Conservation (phyloP, 768 basidiomycete species). For the Mycena epipterygia region DNA sequence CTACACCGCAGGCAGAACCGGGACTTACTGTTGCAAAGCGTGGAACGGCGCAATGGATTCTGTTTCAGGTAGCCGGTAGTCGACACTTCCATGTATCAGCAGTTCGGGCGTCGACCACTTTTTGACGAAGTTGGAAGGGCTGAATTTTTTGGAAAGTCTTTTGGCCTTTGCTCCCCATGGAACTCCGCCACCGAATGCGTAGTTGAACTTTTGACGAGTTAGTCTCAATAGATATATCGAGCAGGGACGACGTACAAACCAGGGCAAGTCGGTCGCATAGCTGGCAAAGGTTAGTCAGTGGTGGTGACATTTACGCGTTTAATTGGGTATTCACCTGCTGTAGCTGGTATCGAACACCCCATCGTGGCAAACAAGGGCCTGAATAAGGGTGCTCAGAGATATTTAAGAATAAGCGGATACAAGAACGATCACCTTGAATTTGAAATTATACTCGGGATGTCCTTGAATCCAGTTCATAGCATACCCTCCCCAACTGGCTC, state of each 20-base stretch:
- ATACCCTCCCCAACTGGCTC: constrained; percentile 90
- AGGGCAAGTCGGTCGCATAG: constrained; percentile 91
- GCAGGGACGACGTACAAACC: constrained; percentile 72
- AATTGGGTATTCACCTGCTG: constrained; percentile 61
- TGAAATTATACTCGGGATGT: constrained; percentile 88
- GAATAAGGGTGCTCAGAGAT: constrained; percentile 7
- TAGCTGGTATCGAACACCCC: constrained; percentile 88
- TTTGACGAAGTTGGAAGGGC: constrained; percentile 83
- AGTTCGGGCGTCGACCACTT: constrained; percentile 92
- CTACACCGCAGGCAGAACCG: background rate
- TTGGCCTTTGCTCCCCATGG: constrained; percentile 79
- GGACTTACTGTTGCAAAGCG: constrained; percentile 86
- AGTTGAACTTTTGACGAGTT: constrained; percentile 79
- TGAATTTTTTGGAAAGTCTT: constrained; percentile 72
- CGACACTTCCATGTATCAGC: constrained; percentile 89
- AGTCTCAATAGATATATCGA: background rate
- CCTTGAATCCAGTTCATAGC: constrained; percentile 97
- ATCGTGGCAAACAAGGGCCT: constrained; percentile 91
- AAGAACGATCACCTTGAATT: constrained; percentile 75
- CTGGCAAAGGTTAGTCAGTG: background rate
- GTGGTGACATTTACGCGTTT: background rate
- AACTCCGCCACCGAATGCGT: constrained; percentile 87
- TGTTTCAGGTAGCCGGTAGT: constrained; percentile 88
- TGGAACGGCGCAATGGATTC: constrained; percentile 90
- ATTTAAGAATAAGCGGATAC: too few species aligned